Evolutionary conservation across 352 stramenopile genomes (phyloP).

Genomic region (Phytophthora kernoviae): DNA sequence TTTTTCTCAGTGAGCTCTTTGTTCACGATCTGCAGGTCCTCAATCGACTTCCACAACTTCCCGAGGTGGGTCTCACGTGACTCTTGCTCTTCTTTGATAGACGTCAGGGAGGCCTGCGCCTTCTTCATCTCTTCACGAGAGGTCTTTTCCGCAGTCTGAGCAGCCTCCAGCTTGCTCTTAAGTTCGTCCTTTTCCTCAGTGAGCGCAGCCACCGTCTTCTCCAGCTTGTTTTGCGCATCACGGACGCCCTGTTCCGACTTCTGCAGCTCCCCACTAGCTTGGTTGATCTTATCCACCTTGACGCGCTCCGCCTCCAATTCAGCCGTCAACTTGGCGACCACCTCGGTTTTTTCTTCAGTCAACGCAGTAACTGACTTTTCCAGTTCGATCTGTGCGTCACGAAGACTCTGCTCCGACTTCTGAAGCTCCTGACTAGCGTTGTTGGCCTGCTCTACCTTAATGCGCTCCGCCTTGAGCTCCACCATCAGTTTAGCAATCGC

Average conservation of each 20-base stretch:
- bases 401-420: constrained; percentile 27
- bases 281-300: constrained; percentile 18
- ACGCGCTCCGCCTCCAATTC: constrained; percentile 35
- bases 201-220: constrained; percentile 20
- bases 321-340: constrained; percentile 29
- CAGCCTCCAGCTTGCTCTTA: constrained; percentile 13
- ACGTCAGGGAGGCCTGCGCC: constrained; percentile 29
- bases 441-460: constrained; percentile 17
- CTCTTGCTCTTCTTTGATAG: constrained; percentile 45
- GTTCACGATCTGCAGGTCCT: constrained; percentile 54
- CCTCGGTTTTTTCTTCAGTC: constrained; percentile 27
- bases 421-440: constrained; percentile 18
- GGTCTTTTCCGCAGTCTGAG: constrained; percentile 12
- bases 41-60: constrained; percentile 60
- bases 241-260: constrained; percentile 1
- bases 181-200: constrained; percentile 26
- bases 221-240: constrained; percentile 19
- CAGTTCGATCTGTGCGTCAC: constrained; percentile 31
- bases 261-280: constrained; percentile 14
- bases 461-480: constrained; percentile 28
- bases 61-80: constrained; percentile 52
- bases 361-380: constrained; percentile 22
- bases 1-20: constrained; percentile 55
- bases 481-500: constrained; percentile 25
- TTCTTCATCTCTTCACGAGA: constrained; percentile 31